These are phyloP conservation scores for Oenanthe sinensis DNA, from an alignment of 129 eudicot species.

Conservation along the genomic window DNA sequence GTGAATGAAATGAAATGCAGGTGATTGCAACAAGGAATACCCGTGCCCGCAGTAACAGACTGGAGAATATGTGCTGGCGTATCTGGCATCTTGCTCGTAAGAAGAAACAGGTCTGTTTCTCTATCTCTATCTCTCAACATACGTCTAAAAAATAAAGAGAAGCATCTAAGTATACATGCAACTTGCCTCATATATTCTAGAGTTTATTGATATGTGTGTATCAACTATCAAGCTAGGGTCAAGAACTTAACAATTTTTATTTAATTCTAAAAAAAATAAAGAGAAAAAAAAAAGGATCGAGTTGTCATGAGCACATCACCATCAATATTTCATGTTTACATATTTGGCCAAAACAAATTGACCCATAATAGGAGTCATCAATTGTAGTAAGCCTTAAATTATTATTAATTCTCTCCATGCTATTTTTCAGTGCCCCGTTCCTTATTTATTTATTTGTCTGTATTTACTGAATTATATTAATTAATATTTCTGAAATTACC, in stretches of 20 bases:
- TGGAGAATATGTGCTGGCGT: slow-evolving; percentile 91
- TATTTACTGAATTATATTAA: no score
- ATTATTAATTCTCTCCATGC: no score
- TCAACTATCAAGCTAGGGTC: not conserved
- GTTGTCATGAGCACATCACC: no score
- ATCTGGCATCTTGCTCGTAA: slow-evolving; percentile 90
- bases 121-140: not conserved
- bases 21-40: slow-evolving; percentile 78
- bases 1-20: slow-evolving; percentile 29
- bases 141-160: not conserved
- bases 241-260: not conserved
- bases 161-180: not conserved
- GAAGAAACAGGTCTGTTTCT: slow-evolving; percentile 60
- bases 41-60: slow-evolving; percentile 65
- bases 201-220: no score
- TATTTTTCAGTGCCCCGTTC: no score
- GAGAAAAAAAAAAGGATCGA: no score
- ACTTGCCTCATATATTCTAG: not conserved
- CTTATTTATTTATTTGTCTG: no score
- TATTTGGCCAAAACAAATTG: not conserved
- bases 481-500: no score
- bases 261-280: no score
- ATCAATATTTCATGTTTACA: not conserved
- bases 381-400: no score
- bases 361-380: not conserved